Base-by-base conservation (phyloP, 169 alveolate genomes). In the Sarcocystis neurona region DNA sequence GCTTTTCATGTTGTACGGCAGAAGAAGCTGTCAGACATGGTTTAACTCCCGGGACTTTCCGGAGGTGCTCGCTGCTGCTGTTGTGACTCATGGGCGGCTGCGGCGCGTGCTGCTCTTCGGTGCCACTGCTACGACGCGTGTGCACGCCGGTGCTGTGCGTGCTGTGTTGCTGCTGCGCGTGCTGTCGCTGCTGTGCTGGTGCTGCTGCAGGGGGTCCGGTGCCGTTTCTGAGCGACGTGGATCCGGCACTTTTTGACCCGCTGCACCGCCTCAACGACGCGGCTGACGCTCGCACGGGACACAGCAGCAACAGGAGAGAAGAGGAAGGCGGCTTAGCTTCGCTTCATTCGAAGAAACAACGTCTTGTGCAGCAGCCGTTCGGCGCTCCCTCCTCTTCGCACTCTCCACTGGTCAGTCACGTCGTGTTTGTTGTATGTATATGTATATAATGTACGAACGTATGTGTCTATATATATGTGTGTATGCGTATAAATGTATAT, bases 161-260 rank as follows among this genome's bases (percentile, higher is more conserved):
- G 50, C 50, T 1, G 37, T 20, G 8, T 74, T 27, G 53, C 46
- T 74, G 56, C 43, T 3, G 18, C 23, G 20, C 8, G 20, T 39
- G 48, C 53, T 30, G 37, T 5, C 47, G 23, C 3, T 79, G 78
- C 43, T 53, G 41, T 32, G 63, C 39, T 5, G 15, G 27, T 68
- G 58, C 63, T 41, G 0, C 78, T 20, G 0, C 63, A 86, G 90
- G 90, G 46, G 90, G 90, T 1, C 85, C 90, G n/a, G 90, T 86
- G 60, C 90, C 90, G 43, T 66, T 70, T 44, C 84, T 86, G 68
- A 86, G 90, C 85, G 90, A 86, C 90, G 78, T 82, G 48, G 90
- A 86, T 43, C 90, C 90, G 8, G 77, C 77, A 32, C 90, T 53
- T 30, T 86, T 70, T 48, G 78, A 86, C 74, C 90, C 90, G 46